Evolutionary conservation across 306 rosid species (phyloP).

Genomic region (Calophaca sinica): DNA sequence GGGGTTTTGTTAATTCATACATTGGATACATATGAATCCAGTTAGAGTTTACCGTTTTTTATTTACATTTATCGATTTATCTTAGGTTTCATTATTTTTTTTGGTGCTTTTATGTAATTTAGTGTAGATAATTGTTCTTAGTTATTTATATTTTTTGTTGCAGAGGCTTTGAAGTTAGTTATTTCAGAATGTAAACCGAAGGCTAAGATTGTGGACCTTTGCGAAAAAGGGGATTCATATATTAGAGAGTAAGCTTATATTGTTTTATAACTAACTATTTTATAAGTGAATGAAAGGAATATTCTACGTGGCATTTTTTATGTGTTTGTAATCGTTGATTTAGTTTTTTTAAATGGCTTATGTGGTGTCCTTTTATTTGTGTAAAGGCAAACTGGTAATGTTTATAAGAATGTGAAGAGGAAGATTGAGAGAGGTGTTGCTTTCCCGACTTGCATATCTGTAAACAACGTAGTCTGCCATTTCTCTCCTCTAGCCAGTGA

Average conservation of each 20-base stretch:
- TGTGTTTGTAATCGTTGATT: background rate
- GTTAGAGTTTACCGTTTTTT: background rate
- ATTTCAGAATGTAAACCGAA: conserved; percentile 85
- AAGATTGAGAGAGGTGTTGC: conserved; percentile 96
- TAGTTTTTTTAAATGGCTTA: conserved; percentile 16
- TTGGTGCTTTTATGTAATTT: background rate
- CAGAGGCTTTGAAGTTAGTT: conserved; percentile 87
- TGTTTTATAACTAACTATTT: background rate
- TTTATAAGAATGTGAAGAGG: conserved; percentile 82
- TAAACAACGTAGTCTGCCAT: conserved; percentile 89
- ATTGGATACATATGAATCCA: background rate
- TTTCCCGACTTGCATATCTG: conserved; percentile 91
- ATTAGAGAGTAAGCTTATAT: conserved; percentile 74
- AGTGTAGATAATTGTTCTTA: background rate
- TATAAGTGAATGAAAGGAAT: background rate
- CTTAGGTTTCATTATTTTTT: too few species aligned
- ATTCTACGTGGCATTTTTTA: background rate
- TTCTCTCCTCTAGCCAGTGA: conserved; percentile 96
- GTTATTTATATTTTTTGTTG: background rate
- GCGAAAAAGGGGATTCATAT: conserved; percentile 85
- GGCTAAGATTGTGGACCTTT: conserved; percentile 82
- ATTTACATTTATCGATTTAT: too few species aligned
- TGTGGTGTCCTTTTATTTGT: conserved; percentile 1
- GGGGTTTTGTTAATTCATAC: background rate
- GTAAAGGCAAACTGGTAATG: conserved; percentile 77